Evolutionary conservation across 2,329 filamentous ascomycete species (phyloP).

Genomic region (Cladosporium phlei): DNA sequence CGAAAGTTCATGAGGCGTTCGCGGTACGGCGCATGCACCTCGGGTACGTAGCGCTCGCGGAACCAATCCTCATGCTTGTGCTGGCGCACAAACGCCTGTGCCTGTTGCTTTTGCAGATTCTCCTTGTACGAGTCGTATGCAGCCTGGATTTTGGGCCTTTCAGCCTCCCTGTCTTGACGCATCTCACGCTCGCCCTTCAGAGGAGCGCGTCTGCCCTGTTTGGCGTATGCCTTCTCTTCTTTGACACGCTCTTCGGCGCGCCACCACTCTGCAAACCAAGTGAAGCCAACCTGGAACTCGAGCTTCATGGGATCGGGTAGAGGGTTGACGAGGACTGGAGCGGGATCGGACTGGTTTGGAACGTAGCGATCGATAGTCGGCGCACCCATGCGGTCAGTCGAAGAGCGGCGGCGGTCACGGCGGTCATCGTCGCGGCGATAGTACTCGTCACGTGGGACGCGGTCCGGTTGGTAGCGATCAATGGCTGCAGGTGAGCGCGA

Average conservation of each 20-base stretch:
- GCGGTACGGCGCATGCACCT: conserved; percentile 71
- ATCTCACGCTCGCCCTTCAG: conserved; percentile 60
- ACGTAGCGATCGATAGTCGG: conserved; percentile 74
- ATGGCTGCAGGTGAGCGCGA: conserved; percentile 68
- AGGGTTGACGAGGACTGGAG: conserved; percentile 56
- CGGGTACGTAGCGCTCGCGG: conserved; percentile 84
- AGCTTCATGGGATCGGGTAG: conserved; percentile 67
- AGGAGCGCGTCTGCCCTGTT: conserved; percentile 60
- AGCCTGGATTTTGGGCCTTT: conserved; percentile 71
- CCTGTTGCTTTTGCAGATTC: conserved; percentile 55
- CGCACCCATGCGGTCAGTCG: conserved; percentile 43
- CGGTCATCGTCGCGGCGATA: conserved; percentile 55
- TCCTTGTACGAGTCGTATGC: conserved; percentile 64
- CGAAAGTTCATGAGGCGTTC: conserved; percentile 75
- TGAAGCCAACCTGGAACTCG: conserved; percentile 77
- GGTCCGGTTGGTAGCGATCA: conserved; percentile 72
- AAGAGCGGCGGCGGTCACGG: conserved; percentile 59
- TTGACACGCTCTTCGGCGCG: conserved; percentile 75
- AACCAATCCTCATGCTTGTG: conserved; percentile 99
- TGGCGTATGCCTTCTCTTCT: conserved; percentile 69
- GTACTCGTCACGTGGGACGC: conserved; percentile 62
- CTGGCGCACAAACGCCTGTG: conserved; percentile 79
- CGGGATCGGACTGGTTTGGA: conserved; percentile 55
- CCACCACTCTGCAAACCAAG: conserved; percentile 85
- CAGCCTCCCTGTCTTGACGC: conserved; percentile 71